A percentile compares a stretch with the other conserved stretches of the same genome.
These are phyloP conservation scores for Rhododendron williamsianum DNA, from an alignment of 148 eudicot genomes.

Conservation along the genomic window DNA sequence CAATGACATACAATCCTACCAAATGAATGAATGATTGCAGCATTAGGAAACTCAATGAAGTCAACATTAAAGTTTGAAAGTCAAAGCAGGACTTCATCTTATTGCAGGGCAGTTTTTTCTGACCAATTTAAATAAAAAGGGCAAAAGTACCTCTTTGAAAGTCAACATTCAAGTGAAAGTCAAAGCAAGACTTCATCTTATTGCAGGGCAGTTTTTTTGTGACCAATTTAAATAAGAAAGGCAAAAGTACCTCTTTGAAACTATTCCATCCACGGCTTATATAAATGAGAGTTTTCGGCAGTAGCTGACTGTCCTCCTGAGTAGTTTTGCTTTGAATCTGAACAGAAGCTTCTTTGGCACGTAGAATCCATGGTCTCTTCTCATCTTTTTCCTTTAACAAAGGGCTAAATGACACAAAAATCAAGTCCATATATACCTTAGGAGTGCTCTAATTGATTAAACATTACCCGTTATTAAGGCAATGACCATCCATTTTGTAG, in stretches of 20 bases:
- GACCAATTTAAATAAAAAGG: not conserved
- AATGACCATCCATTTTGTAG: not conserved
- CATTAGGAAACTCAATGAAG: slow-evolving; percentile 12
- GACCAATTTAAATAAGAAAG: not conserved
- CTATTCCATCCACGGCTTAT: slow-evolving; percentile 98
- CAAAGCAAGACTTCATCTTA: not conserved
- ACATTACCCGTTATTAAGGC: not conserved
- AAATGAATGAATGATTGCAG: slow-evolving; percentile 8
- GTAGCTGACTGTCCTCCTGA: slow-evolving; percentile 44
- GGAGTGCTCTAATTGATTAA: not conserved
- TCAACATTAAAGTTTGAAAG: not conserved
- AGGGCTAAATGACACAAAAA: slow-evolving; percentile 35
- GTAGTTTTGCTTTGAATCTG: slow-evolving; percentile 41
- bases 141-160: not conserved
- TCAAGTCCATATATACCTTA: slow-evolving; percentile 1
- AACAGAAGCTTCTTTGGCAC: slow-evolving; percentile 77
- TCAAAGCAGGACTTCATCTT: not conserved
- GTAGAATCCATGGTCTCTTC: slow-evolving; percentile 92
- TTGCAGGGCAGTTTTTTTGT: not conserved
- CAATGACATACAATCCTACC: slow-evolving; percentile 70
- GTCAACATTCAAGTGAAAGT: not conserved
- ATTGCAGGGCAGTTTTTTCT: not conserved
- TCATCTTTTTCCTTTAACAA: slow-evolving; percentile 52
- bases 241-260: slow-evolving; percentile 67
- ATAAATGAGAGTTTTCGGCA: slow-evolving; percentile 84